phyloP scores from a whole-genome alignment of 805 yeast genomes.

The Lipomyces mesembrius region DNA sequence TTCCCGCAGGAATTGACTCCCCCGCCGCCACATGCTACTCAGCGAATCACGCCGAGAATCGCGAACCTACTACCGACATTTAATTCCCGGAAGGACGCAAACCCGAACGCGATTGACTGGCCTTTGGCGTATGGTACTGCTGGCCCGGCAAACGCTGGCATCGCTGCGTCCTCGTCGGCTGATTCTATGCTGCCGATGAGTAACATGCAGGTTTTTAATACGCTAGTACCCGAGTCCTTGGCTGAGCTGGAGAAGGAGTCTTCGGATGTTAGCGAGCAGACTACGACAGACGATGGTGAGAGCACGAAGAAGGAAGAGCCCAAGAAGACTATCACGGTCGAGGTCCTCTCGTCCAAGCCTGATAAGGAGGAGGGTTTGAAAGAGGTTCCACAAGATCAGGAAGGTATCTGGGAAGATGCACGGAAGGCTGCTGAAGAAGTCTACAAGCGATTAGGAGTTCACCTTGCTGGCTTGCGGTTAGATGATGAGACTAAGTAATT shows the following conservation, averaged over 20 bases:
- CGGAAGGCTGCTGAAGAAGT: slow-evolving; percentile 43
- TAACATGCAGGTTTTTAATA: slow-evolving; percentile 38
- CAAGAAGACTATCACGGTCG: slow-evolving; percentile 30
- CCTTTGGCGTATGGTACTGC: slow-evolving; percentile 33
- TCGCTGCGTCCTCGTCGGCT: neutral
- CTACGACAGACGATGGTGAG: slow-evolving; percentile 10
- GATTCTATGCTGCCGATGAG: slow-evolving; percentile 12
- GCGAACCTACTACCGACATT: slow-evolving; percentile 34
- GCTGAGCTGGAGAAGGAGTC: slow-evolving; percentile 41
- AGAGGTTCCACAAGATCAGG: slow-evolving; percentile 28
- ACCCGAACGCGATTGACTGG: slow-evolving; percentile 37
- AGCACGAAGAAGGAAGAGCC: slow-evolving; percentile 18
- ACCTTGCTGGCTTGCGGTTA: slow-evolving; percentile 29
- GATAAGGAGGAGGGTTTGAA: slow-evolving; percentile 28
- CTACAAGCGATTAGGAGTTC: slow-evolving; percentile 40
- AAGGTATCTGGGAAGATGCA: slow-evolving; percentile 42
- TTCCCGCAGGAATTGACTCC: neutral
- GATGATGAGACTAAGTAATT: slow-evolving; percentile 17
- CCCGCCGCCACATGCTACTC: slow-evolving; percentile 3
- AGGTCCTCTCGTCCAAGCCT: slow-evolving; percentile 37
- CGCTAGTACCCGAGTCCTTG: slow-evolving; percentile 38
- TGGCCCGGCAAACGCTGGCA: slow-evolving; percentile 5
- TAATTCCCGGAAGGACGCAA: slow-evolving; percentile 35
- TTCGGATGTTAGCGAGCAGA: slow-evolving; percentile 25
- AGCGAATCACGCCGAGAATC: slow-evolving; percentile 36